Evolutionary conservation across 768 basidiomycete species (phyloP).

Genomic region (Crepidotus variabilis): DNA sequence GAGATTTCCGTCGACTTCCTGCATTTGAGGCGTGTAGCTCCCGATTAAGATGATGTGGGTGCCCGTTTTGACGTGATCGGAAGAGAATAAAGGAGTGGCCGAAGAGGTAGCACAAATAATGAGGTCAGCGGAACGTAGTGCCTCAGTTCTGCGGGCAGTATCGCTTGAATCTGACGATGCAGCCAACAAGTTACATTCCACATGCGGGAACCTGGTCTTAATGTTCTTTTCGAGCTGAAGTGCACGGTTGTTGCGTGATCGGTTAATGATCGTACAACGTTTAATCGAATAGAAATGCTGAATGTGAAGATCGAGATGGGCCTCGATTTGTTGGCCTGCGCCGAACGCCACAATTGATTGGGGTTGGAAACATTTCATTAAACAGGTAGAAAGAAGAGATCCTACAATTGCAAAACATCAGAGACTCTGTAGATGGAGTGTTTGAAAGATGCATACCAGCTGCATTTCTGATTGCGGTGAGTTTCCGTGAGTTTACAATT

Average conservation of each 20-base stretch:
- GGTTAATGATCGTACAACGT: constrained; percentile 59
- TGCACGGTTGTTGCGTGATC: constrained; percentile 49
- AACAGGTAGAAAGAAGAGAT: constrained; percentile 60
- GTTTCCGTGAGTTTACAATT: constrained; percentile 68
- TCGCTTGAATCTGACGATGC: constrained; percentile 8
- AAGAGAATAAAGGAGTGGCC: constrained; percentile 64
- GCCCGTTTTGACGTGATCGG: constrained; percentile 54
- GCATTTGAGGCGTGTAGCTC: constrained; percentile 80
- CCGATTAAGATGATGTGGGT: constrained; percentile 77
- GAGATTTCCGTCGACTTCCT: constrained; percentile 62
- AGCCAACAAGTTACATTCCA: constrained; percentile 20
- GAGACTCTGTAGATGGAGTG: too few relatives aligned
- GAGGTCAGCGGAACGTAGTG: constrained; percentile 43
- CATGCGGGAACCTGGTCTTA: constrained; percentile 18
- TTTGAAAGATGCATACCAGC: constrained; percentile 52
- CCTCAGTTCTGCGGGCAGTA: constrained; percentile 19
- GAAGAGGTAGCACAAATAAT: constrained; percentile 81
- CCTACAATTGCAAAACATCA: constrained; percentile 32
- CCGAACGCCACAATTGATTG: constrained; percentile 60
- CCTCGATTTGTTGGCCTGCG: constrained; percentile 65
- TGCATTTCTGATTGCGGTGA: constrained; percentile 82
- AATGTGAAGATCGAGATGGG: constrained; percentile 62
- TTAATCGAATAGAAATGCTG: constrained; percentile 51
- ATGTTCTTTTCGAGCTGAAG: constrained; percentile 27
- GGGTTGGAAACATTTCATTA: constrained; percentile 43